Evolutionary conservation across 2,329 filamentous ascomycete species (phyloP).

Genomic region (Zelopaecilomyces penicillatus): DNA sequence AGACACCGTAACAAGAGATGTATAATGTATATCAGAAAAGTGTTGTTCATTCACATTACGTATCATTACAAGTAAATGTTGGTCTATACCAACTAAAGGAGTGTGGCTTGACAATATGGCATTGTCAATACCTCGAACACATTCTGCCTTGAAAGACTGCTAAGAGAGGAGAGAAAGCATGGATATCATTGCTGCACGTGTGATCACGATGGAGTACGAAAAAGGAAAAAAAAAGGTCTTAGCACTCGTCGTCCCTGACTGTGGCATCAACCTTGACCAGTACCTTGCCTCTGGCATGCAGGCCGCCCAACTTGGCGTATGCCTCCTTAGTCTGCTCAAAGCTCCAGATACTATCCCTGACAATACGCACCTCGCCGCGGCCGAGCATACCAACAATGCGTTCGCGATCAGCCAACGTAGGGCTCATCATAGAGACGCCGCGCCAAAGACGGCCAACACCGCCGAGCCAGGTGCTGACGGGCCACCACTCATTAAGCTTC

Average conservation of each 20-base stretch:
- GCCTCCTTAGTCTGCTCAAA: conserved; percentile 29
- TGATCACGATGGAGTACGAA: no score
- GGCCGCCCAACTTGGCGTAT: conserved; percentile 24
- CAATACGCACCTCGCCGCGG: conserved; percentile 25
- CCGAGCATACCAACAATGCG: conserved; percentile 24
- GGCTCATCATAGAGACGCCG: conserved; percentile 26
- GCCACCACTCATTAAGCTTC: conserved; percentile 31
- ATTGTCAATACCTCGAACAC: no score
- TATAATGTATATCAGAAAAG: no score
- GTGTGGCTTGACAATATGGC: no score
- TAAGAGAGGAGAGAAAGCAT: background rate
- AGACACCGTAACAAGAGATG: no score
- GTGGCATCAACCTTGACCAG: conserved; percentile 24
- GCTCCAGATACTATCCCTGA: conserved; percentile 28
- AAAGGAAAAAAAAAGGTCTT: background rate
- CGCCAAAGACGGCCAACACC: conserved; percentile 29
- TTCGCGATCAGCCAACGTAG: conserved; percentile 24
- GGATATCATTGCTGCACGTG: background rate
- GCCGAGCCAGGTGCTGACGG: conserved; percentile 25
- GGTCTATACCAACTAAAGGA: no score
- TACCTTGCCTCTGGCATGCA: conserved; percentile 30
- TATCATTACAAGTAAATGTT: background rate
- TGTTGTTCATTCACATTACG: background rate
- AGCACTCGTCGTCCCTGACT: conserved; percentile 17
- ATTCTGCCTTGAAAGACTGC: no score